These are phyloP conservation scores for Musa beccarii DNA, from an alignment of 176 grass and related monocot species.

Conservation along the genomic window DNA sequence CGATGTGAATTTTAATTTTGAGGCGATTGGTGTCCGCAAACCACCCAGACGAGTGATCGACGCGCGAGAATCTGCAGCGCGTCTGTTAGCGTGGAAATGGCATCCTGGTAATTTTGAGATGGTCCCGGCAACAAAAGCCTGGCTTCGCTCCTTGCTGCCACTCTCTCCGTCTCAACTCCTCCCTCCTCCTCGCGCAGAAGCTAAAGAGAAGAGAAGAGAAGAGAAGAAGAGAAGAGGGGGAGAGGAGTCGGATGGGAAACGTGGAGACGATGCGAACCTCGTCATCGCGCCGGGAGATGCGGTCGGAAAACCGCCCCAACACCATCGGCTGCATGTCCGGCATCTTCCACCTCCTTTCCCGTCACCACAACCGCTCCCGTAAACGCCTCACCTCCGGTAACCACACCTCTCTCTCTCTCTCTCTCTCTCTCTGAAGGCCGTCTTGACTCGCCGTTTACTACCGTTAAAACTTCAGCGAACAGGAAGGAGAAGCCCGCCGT, in stretches of 20 bases:
- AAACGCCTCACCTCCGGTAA: conserved; percentile 61
- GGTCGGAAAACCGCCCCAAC: conserved; percentile 18
- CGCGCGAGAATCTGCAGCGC: too few relatives aligned
- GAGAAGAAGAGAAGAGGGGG: too few relatives aligned
- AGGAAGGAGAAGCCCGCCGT: conserved; percentile 27
- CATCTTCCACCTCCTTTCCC: conserved; percentile 69
- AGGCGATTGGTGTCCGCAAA: too few relatives aligned
- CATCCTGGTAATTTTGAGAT: too few relatives aligned
- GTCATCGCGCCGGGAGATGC: conserved; percentile 26
- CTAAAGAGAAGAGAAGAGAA: too few relatives aligned
- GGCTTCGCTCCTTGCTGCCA: too few relatives aligned
- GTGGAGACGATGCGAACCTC: conserved; percentile 30
- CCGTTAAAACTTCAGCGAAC: conserved; percentile 8
- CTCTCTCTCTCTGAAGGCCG: neutral
- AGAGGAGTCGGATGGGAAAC: conserved; percentile 3
- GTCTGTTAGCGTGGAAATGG: too few relatives aligned
- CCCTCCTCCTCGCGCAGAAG: too few relatives aligned
- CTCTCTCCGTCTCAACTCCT: too few relatives aligned
- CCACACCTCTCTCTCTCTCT: neutral
- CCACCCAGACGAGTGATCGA: too few relatives aligned
- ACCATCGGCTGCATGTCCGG: conserved; percentile 81
- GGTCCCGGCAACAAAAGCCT: too few relatives aligned
- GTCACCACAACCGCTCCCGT: conserved; percentile 55
- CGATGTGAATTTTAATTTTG: too few relatives aligned
- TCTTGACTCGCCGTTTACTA: neutral